Conservation (phyloP, 257 asterid species). For the Solanum piurae region DNA sequence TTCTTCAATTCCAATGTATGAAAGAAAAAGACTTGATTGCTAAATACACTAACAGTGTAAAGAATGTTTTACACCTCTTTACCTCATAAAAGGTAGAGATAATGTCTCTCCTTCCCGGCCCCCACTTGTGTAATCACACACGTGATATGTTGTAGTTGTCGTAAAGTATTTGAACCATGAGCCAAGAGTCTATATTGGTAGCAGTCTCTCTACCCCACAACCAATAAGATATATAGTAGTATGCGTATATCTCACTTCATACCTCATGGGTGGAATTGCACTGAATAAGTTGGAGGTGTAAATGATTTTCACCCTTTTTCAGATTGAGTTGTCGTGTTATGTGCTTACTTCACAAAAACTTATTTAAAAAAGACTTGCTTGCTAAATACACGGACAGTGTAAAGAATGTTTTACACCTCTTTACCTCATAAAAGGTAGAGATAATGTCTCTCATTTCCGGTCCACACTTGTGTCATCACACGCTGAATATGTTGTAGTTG, state of each 20-base stretch:
- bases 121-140: no score
- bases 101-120: background rate
- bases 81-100: background rate
- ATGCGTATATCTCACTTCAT: accelerated
- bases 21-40: background rate
- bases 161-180: background rate
- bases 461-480: no score
- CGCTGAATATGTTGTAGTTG: background rate
- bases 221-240: background rate
- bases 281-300: background rate
- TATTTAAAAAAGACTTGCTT: no score
- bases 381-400: no score
- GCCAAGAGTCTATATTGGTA: background rate
- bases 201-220: background rate
- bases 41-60: no score
- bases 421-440: background rate
- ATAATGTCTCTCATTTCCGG: background rate
- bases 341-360: background rate
- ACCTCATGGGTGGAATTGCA: accelerated
- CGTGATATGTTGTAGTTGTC: background rate
- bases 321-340: background rate
- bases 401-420: no score
- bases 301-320: background rate
- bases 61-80: no score
- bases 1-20: background rate